A percentile compares a stretch with the other conserved stretches of the same genome.
These are phyloP conservation scores for Magnusiomyces starmeri DNA, from an alignment of 1,139 yeast genomes.

Conservation along the genomic window DNA sequence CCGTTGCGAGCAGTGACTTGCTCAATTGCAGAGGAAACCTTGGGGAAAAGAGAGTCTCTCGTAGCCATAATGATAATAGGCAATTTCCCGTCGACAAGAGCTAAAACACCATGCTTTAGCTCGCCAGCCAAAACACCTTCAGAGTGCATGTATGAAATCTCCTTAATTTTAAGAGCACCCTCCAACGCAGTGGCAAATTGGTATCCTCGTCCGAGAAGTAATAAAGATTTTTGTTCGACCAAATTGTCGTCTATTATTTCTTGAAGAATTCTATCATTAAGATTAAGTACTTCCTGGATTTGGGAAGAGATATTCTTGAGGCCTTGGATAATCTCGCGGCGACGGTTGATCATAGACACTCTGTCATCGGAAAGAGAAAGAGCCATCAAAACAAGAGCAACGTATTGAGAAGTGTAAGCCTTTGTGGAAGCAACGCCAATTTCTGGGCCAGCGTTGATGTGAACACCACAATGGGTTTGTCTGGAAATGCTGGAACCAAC, in stretches of 20 bases:
- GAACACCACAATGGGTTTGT: slow-evolving; percentile 98
- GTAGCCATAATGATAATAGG: slow-evolving; percentile 97
- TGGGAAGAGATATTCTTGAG: slow-evolving; percentile 79
- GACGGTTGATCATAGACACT: slow-evolving; percentile 67
- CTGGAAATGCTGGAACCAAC: slow-evolving; percentile 97
- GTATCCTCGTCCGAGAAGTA: slow-evolving; percentile 94
- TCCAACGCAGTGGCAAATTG: slow-evolving; percentile 96
- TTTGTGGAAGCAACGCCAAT: slow-evolving; percentile 99
- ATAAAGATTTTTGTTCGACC: slow-evolving; percentile 75
- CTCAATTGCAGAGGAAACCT: slow-evolving; percentile 90
- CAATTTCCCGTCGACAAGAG: slow-evolving; percentile 86
- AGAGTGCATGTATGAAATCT: slow-evolving; percentile 97
- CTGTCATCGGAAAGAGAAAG: slow-evolving; percentile 88
- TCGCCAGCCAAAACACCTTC: slow-evolving; percentile 99
- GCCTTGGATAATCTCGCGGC: slow-evolving; percentile 79
- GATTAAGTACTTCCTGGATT: slow-evolving; percentile 64
- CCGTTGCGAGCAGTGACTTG: slow-evolving; percentile 98
- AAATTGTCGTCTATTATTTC: slow-evolving; percentile 64
- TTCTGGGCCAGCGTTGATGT: slow-evolving; percentile 98
- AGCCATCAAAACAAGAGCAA: slow-evolving; percentile 96
- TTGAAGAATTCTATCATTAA: slow-evolving; percentile 53
- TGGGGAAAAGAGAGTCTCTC: slow-evolving; percentile 94
- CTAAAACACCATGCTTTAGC: slow-evolving; percentile 96
- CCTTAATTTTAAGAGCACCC: slow-evolving; percentile 97
- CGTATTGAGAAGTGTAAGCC: slow-evolving; percentile 97